A percentile compares a stretch with the other conserved stretches of the same genome.
Conservation (phyloP, 768 basidiomycete species). For the Panus rudis region DNA sequence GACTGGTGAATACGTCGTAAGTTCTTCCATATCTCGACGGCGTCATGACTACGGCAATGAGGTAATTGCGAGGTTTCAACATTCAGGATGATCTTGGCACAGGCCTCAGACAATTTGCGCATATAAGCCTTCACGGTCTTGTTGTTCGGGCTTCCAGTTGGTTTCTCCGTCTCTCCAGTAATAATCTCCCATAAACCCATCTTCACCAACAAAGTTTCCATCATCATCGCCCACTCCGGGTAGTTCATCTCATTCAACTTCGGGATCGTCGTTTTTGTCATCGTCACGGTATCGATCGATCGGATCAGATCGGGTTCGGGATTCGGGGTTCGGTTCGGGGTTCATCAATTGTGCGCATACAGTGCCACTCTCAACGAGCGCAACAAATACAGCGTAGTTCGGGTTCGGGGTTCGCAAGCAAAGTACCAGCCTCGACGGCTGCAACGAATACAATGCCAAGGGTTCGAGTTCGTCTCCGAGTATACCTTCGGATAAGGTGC, state of each 20-base stretch:
- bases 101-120: conserved; percentile 13
- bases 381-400: too few relatives aligned
- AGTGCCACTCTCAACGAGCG: not conserved
- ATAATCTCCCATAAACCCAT: conserved; percentile 14
- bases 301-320: not conserved
- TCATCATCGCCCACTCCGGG: conserved; percentile 14
- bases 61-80: conserved; percentile 20
- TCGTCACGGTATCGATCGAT: not conserved
- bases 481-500: too few relatives aligned
- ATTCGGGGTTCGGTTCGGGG: not conserved
- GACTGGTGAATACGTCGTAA: conserved; percentile 21
- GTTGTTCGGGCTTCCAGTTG: conserved; percentile 1
- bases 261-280: too few relatives aligned
- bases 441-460: too few relatives aligned
- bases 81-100: conserved; percentile 17
- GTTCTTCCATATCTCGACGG: conserved; percentile 18
- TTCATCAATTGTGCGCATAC: not conserved
- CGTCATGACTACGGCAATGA: conserved; percentile 14
- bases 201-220: conserved; percentile 11
- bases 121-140: conserved; percentile 4
- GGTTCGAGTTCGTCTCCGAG: too few relatives aligned
- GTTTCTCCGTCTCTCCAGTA: not conserved
- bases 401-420: too few relatives aligned
- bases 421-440: too few relatives aligned
- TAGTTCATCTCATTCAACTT: conserved; percentile 16